Evolutionary conservation across 2,329 filamentous ascomycete genomes (phyloP).

Genomic region (Arthrinium phaeospermum): DNA sequence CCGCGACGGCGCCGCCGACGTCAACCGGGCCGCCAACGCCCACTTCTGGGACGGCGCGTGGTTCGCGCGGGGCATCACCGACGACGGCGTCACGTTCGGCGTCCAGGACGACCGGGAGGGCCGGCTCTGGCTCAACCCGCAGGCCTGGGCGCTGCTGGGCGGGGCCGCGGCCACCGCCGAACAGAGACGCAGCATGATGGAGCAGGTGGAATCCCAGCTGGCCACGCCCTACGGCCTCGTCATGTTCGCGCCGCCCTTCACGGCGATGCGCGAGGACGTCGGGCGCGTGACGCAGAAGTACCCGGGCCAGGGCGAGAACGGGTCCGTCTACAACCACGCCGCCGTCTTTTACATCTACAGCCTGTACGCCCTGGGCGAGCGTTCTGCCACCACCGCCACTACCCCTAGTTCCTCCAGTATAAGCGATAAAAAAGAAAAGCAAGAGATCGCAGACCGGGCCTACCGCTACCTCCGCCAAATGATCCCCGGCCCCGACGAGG

Average conservation of each 20-base stretch:
- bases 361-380: conserved; percentile 46
- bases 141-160: conserved; percentile 60
- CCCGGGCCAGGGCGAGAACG: conserved; percentile 63
- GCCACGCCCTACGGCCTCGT: conserved; percentile 58
- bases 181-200: conserved; percentile 51
- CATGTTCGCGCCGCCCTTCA: conserved; percentile 63
- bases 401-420: neutral
- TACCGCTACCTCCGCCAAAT: conserved; percentile 57
- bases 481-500: conserved; percentile 57
- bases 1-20: conserved; percentile 48
- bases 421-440: conserved; percentile 20
- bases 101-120: conserved; percentile 56
- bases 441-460: conserved; percentile 52
- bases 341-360: conserved; percentile 60
- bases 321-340: conserved; percentile 63
- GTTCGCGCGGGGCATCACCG: conserved; percentile 63
- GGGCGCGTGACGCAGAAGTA: conserved; percentile 65
- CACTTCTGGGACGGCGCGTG: conserved; percentile 63
- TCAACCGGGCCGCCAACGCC: conserved; percentile 56
- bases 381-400: neutral
- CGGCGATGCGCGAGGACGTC: conserved; percentile 61
- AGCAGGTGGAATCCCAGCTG: conserved; percentile 56
- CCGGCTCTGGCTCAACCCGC: conserved; percentile 64
- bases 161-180: conserved; percentile 50
- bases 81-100: conserved; percentile 59